phyloP scores from a whole-genome alignment of 2,329 filamentous ascomycete species.

The Paecilomyces sp. region DNA sequence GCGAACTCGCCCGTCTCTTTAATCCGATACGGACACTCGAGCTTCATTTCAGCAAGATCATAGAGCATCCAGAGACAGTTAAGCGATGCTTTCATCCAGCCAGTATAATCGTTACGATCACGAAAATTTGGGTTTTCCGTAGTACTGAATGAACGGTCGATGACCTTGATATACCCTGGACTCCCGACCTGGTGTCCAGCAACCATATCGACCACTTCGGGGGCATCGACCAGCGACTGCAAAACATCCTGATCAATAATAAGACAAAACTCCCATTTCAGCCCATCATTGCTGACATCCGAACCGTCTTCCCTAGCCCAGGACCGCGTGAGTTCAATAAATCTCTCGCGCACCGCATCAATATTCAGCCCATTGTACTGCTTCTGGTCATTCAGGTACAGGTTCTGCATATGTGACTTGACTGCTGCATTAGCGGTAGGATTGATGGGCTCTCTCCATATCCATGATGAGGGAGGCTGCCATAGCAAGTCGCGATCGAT shows the following conservation, averaged over 20 bases:
- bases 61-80: neutral
- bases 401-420: neutral
- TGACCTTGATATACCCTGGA: neutral
- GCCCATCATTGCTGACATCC: neutral
- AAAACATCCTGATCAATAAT: neutral
- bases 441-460: neutral
- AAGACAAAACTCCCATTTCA: neutral
- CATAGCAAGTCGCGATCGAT: constrained; percentile 2
- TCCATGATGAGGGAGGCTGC: neutral
- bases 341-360: neutral
- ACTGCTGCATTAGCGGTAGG: neutral
- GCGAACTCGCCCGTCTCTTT: neutral
- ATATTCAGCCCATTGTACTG: neutral
- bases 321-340: neutral
- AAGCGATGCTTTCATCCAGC: neutral
- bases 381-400: neutral
- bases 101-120: neutral
- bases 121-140: neutral
- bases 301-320: neutral
- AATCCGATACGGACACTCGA: neutral
- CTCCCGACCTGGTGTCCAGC: neutral
- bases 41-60: neutral
- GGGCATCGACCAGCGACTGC: neutral
- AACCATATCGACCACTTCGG: neutral
- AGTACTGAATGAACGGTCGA: neutral